These are phyloP conservation scores for Mycena citricolor DNA, from an alignment of 1,284 basidiomycete species.

Conservation along the genomic window DNA sequence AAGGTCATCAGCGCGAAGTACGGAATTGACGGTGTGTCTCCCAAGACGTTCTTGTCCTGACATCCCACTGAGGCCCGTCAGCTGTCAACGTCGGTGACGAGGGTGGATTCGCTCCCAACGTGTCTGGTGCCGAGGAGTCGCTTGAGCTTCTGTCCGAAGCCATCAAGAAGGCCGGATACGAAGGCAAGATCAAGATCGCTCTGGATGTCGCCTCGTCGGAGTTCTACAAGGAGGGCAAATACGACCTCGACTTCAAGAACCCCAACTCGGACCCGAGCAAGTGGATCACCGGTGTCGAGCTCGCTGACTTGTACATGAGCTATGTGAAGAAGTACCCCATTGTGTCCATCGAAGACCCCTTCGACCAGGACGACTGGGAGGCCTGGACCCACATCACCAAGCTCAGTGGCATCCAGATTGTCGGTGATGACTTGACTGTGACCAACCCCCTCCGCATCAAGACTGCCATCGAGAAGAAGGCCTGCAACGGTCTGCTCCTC, in stretches of 20 bases:
- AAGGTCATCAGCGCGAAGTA: conserved; percentile 99
- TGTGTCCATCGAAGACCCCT: conserved; percentile 98
- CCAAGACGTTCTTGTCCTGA: conserved; percentile 12
- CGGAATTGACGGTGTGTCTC: conserved; percentile 87
- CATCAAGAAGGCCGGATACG: conserved; percentile 97
- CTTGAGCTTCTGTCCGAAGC: conserved; percentile 95
- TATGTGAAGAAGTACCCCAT: conserved; percentile 94
- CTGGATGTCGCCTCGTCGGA: conserved; percentile 99
- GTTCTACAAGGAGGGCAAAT: conserved; percentile 99
- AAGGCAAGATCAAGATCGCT: conserved; percentile 98
- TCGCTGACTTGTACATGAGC: conserved; percentile 89
- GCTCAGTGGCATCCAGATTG: conserved; percentile 82
- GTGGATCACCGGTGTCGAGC: conserved; percentile 92
- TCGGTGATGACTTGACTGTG: conserved; percentile 98
- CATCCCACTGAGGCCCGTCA: conserved; percentile 33
- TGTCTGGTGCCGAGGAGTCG: conserved; percentile 94
- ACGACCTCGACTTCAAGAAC: conserved; percentile 99
- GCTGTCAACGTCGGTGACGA: conserved; percentile 99
- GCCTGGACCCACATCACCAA: conserved; percentile 94
- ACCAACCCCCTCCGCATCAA: conserved; percentile 98
- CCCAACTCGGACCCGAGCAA: conserved; percentile 97
- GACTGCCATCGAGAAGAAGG: conserved; percentile 99
- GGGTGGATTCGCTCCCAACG: conserved; percentile 99
- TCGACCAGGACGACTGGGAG: conserved; percentile 99
- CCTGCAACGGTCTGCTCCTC: conserved; percentile 97